Evolutionary conservation across 805 yeast species (phyloP).

Genomic region (baker's yeast (Saccharomyces cerevisiae)): DNA sequence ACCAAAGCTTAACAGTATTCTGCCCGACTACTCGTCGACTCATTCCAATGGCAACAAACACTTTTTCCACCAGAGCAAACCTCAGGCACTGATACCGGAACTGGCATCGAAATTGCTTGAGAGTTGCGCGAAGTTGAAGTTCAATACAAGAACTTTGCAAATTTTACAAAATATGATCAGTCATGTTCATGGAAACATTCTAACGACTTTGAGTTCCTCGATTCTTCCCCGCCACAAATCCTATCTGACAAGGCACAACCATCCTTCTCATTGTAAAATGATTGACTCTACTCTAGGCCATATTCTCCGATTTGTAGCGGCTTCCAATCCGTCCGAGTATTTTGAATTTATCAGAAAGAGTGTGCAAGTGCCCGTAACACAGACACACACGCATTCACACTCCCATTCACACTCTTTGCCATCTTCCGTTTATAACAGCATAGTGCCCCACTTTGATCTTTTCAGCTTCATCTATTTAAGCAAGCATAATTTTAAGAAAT

Average conservation of each 20-base stretch:
- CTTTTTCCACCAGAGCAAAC: constrained; percentile 31
- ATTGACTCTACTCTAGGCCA: constrained; percentile 19
- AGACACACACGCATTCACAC: not conserved
- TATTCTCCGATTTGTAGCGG: constrained; percentile 40
- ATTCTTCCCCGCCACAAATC: constrained; percentile 16
- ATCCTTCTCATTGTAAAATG: constrained; percentile 7
- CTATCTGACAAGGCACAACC: constrained; percentile 9
- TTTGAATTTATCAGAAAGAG: constrained; percentile 22
- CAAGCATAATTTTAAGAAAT: constrained; percentile 29
- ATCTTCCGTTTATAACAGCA: constrained; percentile 1
- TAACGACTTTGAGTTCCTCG: constrained; percentile 5
- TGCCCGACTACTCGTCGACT: constrained; percentile 27
- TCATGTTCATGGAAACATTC: constrained; percentile 8
- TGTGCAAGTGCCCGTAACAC: constrained; percentile 7
- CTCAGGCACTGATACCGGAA: constrained; percentile 22
- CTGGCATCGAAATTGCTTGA: constrained; percentile 26
- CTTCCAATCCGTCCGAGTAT: constrained; percentile 41
- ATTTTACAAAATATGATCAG: constrained; percentile 28
- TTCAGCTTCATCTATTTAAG: constrained; percentile 38
- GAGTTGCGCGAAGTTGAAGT: constrained; percentile 27
- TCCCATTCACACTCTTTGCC: not conserved
- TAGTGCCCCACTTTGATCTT: constrained; percentile 35
- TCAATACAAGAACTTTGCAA: constrained; percentile 25
- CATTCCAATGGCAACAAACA: constrained; percentile 14
- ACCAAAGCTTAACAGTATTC: constrained; percentile 17